Base-by-base conservation (phyloP, 805 yeast species). In the Blastobotrys americana region DNA sequence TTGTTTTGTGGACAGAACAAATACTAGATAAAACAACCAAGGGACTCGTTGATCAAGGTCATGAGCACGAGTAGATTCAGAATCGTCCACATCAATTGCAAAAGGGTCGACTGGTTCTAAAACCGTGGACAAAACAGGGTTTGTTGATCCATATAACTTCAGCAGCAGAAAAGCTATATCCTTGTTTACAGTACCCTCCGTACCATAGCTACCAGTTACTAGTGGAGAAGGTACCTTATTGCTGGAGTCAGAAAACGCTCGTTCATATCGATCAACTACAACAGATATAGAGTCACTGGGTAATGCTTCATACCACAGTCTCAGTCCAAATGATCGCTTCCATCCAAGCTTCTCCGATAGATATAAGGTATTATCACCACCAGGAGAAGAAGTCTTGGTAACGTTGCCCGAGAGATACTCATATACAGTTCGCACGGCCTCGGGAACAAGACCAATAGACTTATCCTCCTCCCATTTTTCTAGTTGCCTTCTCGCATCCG, bases 401-500 rank as follows among this genome's bases (percentile, higher is more conserved):
- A 72, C 63, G 31, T 65, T 57, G 6, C 70, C 64, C 18, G 83
- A 67, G 15, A 89, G 66, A 3, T 89, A 61, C 48, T 77, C 76
- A 61, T 81, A 84, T 1, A 86, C 70, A 52, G 79, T 77, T 13
- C 76, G 57, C 17, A 85, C 61, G 2, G 73, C 64, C 1, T 43
- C 45, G 1, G 94, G 88, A 44, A 82, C 77, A 39, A 60, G 63
- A 22, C 57, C 59, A 23, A 67, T 44, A 3, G 66, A 64, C 3
- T 69, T 67, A 4, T 65, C 64, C 3, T 68, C 66, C 23, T 60
- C 60, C 97, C 97, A 89, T 33, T 73, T 76, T 2, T 67, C 63
- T 19, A 90, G 61, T 62, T 88, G 96, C 27, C 61, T 60, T 4
- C 57, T 51, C 0, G 96, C 89, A 42, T 77, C 67, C 0, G 55